phyloP scores from a whole-genome alignment of 352 stramenopile species.

The Aphanomyces euteiches region DNA sequence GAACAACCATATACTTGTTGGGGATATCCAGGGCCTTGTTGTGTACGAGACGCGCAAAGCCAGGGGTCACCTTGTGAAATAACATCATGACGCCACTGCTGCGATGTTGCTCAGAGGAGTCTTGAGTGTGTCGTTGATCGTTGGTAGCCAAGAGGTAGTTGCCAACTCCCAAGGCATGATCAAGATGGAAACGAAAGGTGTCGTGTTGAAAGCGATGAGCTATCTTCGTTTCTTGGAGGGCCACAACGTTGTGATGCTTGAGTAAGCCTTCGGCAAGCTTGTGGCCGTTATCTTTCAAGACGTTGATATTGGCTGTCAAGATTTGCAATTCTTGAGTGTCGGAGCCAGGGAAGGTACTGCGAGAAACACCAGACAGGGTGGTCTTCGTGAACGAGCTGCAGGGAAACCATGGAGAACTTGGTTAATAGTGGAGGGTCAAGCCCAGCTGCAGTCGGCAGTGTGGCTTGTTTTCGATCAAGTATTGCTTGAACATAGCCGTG shows the following conservation, averaged over 20 bases:
- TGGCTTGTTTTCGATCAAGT: too few relatives aligned
- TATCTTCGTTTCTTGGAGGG: conserved; percentile 16
- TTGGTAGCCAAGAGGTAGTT: conserved; percentile 11
- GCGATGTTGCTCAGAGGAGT: neutral
- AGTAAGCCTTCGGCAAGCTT: neutral
- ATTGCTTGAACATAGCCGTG: too few relatives aligned
- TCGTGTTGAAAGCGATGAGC: neutral
- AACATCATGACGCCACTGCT: conserved; percentile 18
- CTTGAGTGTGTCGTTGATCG: neutral
- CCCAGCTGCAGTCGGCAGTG: too few relatives aligned
- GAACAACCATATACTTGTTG: neutral
- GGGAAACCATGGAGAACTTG: too few relatives aligned
- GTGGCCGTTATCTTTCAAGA: neutral
- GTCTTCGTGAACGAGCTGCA: too few relatives aligned
- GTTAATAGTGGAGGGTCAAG: too few relatives aligned
- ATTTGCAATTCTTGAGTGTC: neutral
- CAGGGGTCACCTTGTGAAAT: neutral
- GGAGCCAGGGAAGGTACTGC: too few relatives aligned
- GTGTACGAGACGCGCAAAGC: neutral
- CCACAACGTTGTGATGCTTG: conserved; percentile 1
- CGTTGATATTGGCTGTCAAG: conserved; percentile 11
- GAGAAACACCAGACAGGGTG: too few relatives aligned
- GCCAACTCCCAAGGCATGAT: neutral
- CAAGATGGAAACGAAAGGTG: conserved; percentile 2
- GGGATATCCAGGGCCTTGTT: neutral